These are phyloP conservation scores for Berkeleyomyces rouxiae DNA, from an alignment of 2,329 filamentous ascomycete genomes.

Conservation along the genomic window DNA sequence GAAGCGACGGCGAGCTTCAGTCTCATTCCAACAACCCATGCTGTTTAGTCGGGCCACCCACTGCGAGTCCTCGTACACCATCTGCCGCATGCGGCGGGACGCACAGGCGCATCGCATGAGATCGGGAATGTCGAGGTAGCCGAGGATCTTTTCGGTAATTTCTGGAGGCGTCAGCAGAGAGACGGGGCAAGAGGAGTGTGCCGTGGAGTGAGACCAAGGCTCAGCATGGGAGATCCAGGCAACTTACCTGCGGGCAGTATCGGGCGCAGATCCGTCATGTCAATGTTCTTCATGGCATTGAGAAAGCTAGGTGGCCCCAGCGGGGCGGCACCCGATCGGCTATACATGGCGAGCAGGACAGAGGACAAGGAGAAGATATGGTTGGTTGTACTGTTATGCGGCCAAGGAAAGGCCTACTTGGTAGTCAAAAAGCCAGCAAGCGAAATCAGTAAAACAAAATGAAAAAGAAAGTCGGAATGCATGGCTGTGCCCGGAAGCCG, in stretches of 20 bases:
- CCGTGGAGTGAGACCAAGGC: background rate
- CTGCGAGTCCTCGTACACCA: conserved; percentile 95
- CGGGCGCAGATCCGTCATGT: conserved; percentile 64
- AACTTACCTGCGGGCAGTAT: conserved; percentile 47
- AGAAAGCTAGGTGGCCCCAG: conserved; percentile 40
- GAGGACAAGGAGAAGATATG: background rate
- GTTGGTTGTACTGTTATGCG: background rate
- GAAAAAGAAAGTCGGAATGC: too few relatives aligned
- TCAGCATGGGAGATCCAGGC: too few relatives aligned
- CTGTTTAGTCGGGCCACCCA: conserved; percentile 76
- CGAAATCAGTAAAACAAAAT: too few relatives aligned
- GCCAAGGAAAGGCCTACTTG: too few relatives aligned
- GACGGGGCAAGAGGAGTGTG: background rate
- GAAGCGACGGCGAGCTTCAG: conserved; percentile 62
- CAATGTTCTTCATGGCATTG: conserved; percentile 59
- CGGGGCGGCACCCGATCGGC: conserved; percentile 23
- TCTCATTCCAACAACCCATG: conserved; percentile 87
- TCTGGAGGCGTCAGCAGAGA: conserved; percentile 34
- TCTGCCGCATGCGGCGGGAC: conserved; percentile 78
- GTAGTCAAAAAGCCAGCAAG: too few relatives aligned
- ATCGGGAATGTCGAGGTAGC: conserved; percentile 73
- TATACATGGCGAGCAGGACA: conserved; percentile 23
- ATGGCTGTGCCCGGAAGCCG: too few relatives aligned
- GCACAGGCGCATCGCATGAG: conserved; percentile 72
- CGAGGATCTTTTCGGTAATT: conserved; percentile 73